Evolutionary conservation across 2,329 filamentous ascomycete genomes (phyloP), one percentile per base, ranked within the genome.

Genomic region (Cryoendolithus antarcticus): DNA sequence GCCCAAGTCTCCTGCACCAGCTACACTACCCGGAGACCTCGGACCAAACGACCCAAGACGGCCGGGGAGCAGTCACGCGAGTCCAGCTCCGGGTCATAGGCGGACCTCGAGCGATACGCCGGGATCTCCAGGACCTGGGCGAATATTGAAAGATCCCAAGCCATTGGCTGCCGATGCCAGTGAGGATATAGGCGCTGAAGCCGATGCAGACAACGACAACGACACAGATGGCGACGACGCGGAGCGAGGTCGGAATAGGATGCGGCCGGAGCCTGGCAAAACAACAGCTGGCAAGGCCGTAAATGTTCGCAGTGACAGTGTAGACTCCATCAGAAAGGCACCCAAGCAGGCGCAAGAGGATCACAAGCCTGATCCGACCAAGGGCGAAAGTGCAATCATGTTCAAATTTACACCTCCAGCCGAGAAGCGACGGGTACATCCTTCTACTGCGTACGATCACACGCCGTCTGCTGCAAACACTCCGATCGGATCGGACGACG

Each of bases 391-490:
- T 43, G 54, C 52, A 19, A 41, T 55, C 3, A 48, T 46, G 2
- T 51, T 55, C 38, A 53, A 50, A 15, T 38, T 58, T 9, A 51
- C 50, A 30, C 49, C 39, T 30, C 48, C 48, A 27, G 35, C 34
- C 34, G 48, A 56, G 43, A 71, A 61, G 39, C 76, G 71, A 50
- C 46, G 56, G 61, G 37, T 63, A 52, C 88, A 93, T 57, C 88
- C 88, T 1, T 75, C 77, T 38, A 93, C 84, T 8, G 91, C 80
- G 56, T 95, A 88, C 56, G 88, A 94, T 53, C 66, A 78, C 42
- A 70, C 73, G 9, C 72, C 72, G 63, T 61, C 80, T 64, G 64
- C 65, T 24, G 48, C 67, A 32, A 68, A 69, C 3, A 77, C 74
- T 0, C 75, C 76, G 0, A 71, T 86, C 41, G 82, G 86, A 46